These are phyloP conservation scores for Corymbia maculata DNA, from an alignment of 345 rosid species.

Conservation along the genomic window DNA sequence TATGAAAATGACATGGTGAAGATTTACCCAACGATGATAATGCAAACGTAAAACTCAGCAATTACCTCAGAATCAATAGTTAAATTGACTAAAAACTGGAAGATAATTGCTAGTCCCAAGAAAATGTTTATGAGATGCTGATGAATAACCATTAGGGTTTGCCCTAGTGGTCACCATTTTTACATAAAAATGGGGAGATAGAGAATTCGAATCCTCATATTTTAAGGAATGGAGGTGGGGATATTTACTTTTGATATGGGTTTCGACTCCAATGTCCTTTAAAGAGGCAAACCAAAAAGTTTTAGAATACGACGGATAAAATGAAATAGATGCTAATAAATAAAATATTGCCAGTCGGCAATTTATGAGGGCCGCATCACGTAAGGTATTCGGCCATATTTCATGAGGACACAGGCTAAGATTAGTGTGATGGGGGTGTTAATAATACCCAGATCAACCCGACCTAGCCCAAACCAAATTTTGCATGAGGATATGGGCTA, in stretches of 20 bases:
- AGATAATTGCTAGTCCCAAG: background rate
- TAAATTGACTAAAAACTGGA: background rate
- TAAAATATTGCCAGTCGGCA: background rate
- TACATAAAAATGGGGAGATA: too few relatives aligned
- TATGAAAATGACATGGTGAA: background rate
- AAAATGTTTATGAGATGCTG: background rate
- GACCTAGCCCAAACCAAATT: background rate
- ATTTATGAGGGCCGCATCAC: background rate
- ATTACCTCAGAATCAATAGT: accelerated
- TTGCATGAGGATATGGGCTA: background rate
- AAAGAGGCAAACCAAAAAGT: too few relatives aligned
- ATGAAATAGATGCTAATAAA: background rate
- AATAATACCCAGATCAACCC: background rate
- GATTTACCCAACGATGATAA: background rate
- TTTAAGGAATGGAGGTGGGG: too few relatives aligned
- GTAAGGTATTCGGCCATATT: background rate
- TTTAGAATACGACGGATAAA: too few relatives aligned
- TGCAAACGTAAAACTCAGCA: background rate
- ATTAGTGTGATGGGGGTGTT: background rate
- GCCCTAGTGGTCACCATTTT: too few relatives aligned
- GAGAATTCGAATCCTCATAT: too few relatives aligned
- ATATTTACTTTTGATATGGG: too few relatives aligned
- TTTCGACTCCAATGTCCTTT: too few relatives aligned
- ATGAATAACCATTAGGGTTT: background rate
- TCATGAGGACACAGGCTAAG: background rate